Base-by-base conservation (phyloP, 768 basidiomycete genomes). In the Brasilioporus rufonigricans region DNA sequence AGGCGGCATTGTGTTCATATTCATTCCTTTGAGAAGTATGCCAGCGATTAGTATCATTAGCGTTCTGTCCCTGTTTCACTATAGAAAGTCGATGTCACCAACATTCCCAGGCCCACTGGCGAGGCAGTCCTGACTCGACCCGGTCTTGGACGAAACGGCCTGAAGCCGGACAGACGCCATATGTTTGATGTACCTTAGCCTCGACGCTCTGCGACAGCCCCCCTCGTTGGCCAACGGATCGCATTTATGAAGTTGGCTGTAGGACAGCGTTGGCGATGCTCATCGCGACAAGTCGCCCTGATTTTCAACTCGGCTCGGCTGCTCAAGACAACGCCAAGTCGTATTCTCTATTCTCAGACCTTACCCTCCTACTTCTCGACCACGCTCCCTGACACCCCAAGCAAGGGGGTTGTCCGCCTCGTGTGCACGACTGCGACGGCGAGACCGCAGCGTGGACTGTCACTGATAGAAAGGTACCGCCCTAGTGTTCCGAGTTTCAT, bases 191-290 rank as follows among this genome's bases (percentile, higher is more conserved):
- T 48, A 27, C 53, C 49, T 49, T 57, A 61, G 41, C 31, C 35
- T 32, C 38, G 24, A 59, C 31, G 43, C 35, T 48, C n/a, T 41
- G 38, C 47, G 27, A 35, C 38, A 41, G 23, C n/a, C n/a, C n/a
- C n/a, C n/a, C n/a, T n/a, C n/a, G n/a, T n/a, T n/a, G n/a, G 49
- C 47, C 45, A 39, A 26, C 51, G 43, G 31, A 36, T 29, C 27
- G 10, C 26, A 44, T 40, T n/a, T 48, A 66, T 67, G 66, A 64
- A 39, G 48, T 48, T 58, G 52, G 46, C 43, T 33, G 43, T 56
- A 8, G 53, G 53, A 41, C 53, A 39, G 40, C 50, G n/a, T 27
- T 59, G 63, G 57, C 36, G 46, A 38, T 59, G 59, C 57, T 52
- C 48, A 4, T 53, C 48, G 8, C 55, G 44, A 55, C 50, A 39